Base-by-base conservation (phyloP, 2,329 filamentous ascomycete species). In the Cadophora sp. region DNA sequence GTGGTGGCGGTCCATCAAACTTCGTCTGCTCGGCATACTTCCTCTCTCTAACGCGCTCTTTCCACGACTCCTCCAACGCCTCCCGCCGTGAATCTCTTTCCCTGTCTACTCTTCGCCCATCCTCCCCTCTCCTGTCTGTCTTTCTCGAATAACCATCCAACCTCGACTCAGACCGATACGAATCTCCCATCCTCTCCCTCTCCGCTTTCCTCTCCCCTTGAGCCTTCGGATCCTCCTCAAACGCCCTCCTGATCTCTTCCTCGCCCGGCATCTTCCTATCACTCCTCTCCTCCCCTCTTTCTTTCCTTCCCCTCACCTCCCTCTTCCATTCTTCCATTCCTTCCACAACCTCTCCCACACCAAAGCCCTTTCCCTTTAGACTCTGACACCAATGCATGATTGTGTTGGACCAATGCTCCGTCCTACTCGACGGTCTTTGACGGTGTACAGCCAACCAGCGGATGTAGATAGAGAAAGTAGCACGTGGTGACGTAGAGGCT, bases 381-480 rank as follows among this genome's bases (percentile, higher is more conserved):
- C 71, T 71, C 61, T 73, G 66, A 8, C 53, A 63, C 75, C 75
- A 77, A 50, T 75, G 73, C 31, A 65, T 64, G n/a, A 73, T 22
- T 1, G 68, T 72, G 58, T 74, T 74, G 8, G 60, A 62, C 75
- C 76, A 77, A 16, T 72, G 55, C 24, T 69, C 64, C 3, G 71
- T 69, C 14, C 69, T 34, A 1, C 60, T 29, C 8, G 69, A 67
- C 19, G 72, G 67, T 4, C 51, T 22, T 9, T 53, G 50, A 14
- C 73, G 73, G 27, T 76, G 74, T 1, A 73, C 61, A 40, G 76
- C 73, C 11, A 77, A 69, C 76, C 74, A 76, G 19, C 69, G 67
- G 46, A 75, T 63, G 43, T 76, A 77, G 11, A 72, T 62, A 1
- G 31, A 59, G n/a, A 75, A 51, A 1, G 68, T 73, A 11, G 24